Base-by-base conservation (phyloP, 2,329 filamentous ascomycete genomes). In the Nemania sp. region DNA sequence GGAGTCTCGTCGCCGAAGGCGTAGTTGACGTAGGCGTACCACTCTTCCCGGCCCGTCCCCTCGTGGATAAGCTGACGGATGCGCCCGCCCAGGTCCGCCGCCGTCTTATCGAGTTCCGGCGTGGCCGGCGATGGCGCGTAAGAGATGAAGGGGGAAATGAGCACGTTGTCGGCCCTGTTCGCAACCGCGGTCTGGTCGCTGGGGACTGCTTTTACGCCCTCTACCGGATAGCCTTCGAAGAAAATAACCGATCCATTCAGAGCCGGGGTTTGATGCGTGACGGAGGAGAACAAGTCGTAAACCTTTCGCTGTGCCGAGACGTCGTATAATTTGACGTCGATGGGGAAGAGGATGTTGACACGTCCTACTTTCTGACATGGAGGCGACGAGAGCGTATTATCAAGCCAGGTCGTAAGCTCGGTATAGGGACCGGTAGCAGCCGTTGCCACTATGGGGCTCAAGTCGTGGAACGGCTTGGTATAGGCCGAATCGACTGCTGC, bases 211-310 rank as follows among this genome's bases (percentile, higher is more conserved):
- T 65, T 53, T 6, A 71, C 62, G 1, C 53, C 69, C 18, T 70
- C 54, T 15, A 57, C 2, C 1, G 65, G 47, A 32, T 67, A 69
- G 1, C 65, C 67, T 47, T 73, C 71, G 40, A 67, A 68, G 4
- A 71, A 32, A 21, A 72, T 42, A 2, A 58, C 9, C 1, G 66
- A 72, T 4, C 34, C 18, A 51, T 74, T 75, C 39, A 77, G 74
- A 0, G 66, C 65, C 0, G 76, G 73, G 13, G 65, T 65, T 3
- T 68, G 65, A 1, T 69, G 67, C n/a, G 75, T 68, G 1, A 70
- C 69, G 0, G 73, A 61, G 0, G 74, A 70, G 62, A 76, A 80
- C 7, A 76, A 54, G 2, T 77, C 71, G 53, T 76, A 80, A 2
- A 73, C 75, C 21, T 69, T 65, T 49, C 69, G 70, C 57, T 76